phyloP scores from a whole-genome alignment of 352 stramenopile species.

The Saprolegnia parasitica region DNA sequence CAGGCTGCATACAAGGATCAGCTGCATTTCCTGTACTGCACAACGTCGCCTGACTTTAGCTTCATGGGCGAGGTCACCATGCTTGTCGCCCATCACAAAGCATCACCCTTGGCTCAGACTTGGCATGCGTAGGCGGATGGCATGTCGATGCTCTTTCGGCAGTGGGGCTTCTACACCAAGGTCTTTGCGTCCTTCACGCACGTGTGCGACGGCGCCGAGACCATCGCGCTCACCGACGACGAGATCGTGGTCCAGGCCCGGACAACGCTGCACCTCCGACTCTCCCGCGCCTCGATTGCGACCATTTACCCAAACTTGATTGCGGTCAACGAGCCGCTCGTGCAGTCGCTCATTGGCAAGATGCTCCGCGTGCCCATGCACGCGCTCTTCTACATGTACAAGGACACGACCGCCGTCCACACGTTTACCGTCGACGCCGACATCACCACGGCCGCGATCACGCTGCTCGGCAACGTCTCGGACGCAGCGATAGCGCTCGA shows the following conservation, averaged over 20 bases:
- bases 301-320: constrained; percentile 20
- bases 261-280: constrained; percentile 7
- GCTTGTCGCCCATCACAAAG: neutral
- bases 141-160: neutral
- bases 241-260: constrained; percentile 7
- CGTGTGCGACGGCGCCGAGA: neutral
- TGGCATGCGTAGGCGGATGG: neutral
- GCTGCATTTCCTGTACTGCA: constrained; percentile 3
- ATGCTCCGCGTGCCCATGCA: constrained; percentile 10
- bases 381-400: constrained; percentile 7
- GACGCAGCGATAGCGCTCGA: constrained; percentile 1
- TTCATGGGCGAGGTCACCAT: constrained; percentile 21
- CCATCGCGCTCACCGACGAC: neutral
- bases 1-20: neutral
- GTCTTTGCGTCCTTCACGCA: constrained; percentile 12
- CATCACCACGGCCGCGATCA: neutral
- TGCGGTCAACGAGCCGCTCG: constrained; percentile 20
- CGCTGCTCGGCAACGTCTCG: neutral
- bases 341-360: constrained; percentile 10
- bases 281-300: neutral
- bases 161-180: constrained; percentile 3
- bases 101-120: neutral
- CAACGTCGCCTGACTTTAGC: neutral
- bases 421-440: constrained; percentile 2
- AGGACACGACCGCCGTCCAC: constrained; percentile 1